These are phyloP conservation scores for Guillardia theta DNA, from an alignment of 78 protist genomes.

Conservation along the genomic window DNA sequence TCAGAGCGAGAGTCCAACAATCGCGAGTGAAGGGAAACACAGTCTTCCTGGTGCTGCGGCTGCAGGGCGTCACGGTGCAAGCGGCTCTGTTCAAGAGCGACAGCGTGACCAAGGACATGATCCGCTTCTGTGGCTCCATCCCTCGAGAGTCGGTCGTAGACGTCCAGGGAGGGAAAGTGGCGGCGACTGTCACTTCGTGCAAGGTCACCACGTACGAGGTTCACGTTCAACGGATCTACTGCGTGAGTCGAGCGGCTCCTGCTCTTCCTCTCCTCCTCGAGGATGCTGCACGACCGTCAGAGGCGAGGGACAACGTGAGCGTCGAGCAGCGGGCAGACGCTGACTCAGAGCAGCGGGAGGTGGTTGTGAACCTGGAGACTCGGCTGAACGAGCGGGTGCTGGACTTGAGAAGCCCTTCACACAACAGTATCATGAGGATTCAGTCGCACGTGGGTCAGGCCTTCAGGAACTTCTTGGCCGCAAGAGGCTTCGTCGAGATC, in stretches of 20 bases:
- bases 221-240: constrained; percentile 61
- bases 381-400: constrained; percentile 86
- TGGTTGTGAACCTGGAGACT: constrained; percentile 66
- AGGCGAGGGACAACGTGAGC: neutral
- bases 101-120: neutral
- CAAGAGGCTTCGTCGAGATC: constrained; percentile 85
- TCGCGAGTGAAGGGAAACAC: constrained; percentile 37
- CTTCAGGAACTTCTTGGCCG: constrained; percentile 62
- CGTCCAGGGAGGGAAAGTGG: constrained; percentile 49
- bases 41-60: constrained; percentile 80
- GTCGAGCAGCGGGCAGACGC: neutral
- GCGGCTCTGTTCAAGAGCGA: neutral
- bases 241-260: constrained; percentile 20
- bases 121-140: neutral
- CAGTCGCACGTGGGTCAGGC: constrained; percentile 52
- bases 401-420: constrained; percentile 87
- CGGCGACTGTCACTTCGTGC: constrained; percentile 48
- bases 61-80: constrained; percentile 68
- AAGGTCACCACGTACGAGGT: constrained; percentile 70
- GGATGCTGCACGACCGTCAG: constrained; percentile 49
- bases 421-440: constrained; percentile 84
- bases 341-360: neutral
- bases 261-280: constrained; percentile 79
- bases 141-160: constrained; percentile 89
- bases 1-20: constrained; percentile 52